Conservation (phyloP, 306 rosid species). For the Dalbergia cultrata region DNA sequence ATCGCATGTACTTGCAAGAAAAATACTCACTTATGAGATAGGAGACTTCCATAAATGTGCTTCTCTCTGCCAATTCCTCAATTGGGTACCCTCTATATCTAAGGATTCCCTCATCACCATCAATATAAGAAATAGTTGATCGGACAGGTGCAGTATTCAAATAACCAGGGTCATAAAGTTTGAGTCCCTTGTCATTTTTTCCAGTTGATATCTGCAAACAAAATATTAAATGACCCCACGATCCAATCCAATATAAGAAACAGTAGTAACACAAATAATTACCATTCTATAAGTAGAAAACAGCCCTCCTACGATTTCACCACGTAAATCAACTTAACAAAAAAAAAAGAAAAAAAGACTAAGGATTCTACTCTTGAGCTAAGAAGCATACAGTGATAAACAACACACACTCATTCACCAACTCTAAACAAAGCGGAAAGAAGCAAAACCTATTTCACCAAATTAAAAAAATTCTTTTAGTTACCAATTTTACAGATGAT, state of each 20-base stretch:
- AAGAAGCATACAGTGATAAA: not conserved
- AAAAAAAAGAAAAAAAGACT: not conserved
- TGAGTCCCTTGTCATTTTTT: slow-evolving; percentile 81
- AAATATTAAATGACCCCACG: slow-evolving; percentile 4
- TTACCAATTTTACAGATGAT: not conserved
- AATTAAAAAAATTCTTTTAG: slow-evolving; percentile 3
- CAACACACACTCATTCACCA: not conserved
- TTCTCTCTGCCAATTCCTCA: slow-evolving; percentile 86
- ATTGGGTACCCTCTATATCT: slow-evolving; percentile 91
- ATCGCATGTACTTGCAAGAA: not conserved
- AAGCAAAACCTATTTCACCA: slow-evolving; percentile 16
- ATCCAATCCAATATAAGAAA: not conserved
- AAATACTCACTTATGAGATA: slow-evolving; percentile 78
- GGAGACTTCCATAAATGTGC: slow-evolving; percentile 85
- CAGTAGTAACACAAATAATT: not conserved
- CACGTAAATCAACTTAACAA: not conserved
- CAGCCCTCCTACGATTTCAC: slow-evolving; percentile 28
- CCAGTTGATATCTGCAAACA: slow-evolving; percentile 70
- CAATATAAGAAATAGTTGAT: slow-evolving; percentile 81
- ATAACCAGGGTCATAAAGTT: slow-evolving; percentile 93
- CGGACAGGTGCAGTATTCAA: slow-evolving; percentile 91
- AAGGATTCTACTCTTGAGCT: not conserved
- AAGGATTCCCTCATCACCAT: slow-evolving; percentile 92
- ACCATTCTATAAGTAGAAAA: slow-evolving; percentile 1
- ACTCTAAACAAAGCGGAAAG: slow-evolving; percentile 12